Base-by-base conservation (phyloP, 2,329 filamentous ascomycete genomes). In the Camillea tinctor region DNA sequence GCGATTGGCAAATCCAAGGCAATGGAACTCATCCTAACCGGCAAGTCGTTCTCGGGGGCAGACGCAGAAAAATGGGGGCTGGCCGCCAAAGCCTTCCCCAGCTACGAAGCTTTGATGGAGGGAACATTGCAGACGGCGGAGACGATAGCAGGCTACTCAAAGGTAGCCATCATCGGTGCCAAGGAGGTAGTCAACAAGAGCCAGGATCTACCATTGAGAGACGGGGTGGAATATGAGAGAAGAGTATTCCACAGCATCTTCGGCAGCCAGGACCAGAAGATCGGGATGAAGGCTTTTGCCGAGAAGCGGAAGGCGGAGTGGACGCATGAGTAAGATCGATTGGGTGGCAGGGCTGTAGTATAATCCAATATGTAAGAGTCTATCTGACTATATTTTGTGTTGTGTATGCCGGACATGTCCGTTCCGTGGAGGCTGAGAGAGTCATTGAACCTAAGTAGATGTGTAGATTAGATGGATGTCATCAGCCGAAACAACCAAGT, bases 101-200 rank as follows among this genome's bases (percentile, higher is more conserved):
- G 83, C 5, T 87, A 94, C 66, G 91, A 96, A 66, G 89, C 90
- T 72, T 82, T 97, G 71, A 88, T 98, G 73, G 88, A 92, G 70
- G 91, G 87, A 58, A 88, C 93, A 2, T 75, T 97, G 62, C 86
- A 88, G 73, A 94, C 92, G 19, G 95, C 95, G 2, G 92, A 91
- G 81, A 93, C 87, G 56, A 97, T 99, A 78, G 93, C 95, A 0
- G 80, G 90, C 1, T 92, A 95, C 77, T 93, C 91, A 56, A 87
- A 84, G 72, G 89, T 99, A n/a, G 91, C 94, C 1, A 87, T 96
- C 60, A 88, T 92, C 79, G 95, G 91, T 11, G 89, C 86, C 59
- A 99, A 99, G 83, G 95, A 99, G 82, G 94, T 95, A n/a, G 94
- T 99, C 58, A 97, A 98, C 76, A 98, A 97, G 88, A 97, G 93